Percentiles rank a stretch among this genome's conserved stretches.
phyloP scores from a whole-genome alignment of 2,329 filamentous ascomycete species.

The Aspergillus tamarii region DNA sequence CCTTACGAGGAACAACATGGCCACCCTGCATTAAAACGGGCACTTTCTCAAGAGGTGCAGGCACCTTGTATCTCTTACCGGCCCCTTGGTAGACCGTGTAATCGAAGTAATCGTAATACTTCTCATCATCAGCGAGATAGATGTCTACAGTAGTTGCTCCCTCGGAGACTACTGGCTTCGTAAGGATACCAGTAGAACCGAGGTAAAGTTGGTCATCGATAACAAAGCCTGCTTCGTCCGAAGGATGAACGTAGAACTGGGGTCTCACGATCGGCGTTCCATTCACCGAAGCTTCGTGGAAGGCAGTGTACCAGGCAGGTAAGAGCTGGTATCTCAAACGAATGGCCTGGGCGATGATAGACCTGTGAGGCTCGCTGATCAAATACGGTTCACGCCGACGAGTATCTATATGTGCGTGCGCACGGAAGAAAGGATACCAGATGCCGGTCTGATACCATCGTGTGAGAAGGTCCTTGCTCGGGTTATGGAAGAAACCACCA shows the following conservation, averaged over 20 bases:
- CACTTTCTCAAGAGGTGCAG: constrained; percentile 81
- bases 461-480: constrained; percentile 84
- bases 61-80: constrained; percentile 69
- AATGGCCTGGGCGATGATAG: constrained; percentile 84
- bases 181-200: constrained; percentile 84
- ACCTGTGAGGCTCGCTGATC: constrained; percentile 78
- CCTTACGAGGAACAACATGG: constrained; percentile 87
- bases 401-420: constrained; percentile 94
- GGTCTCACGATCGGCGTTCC: constrained; percentile 88
- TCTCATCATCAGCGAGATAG: constrained; percentile 84
- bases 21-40: constrained; percentile 91
- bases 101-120: constrained; percentile 95
- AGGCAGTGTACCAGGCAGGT: constrained; percentile 95
- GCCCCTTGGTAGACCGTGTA: constrained; percentile 75
- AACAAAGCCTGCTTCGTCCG: constrained; percentile 81
- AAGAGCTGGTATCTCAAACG: constrained; percentile 86
- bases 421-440: constrained; percentile 98
- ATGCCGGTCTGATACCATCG: constrained; percentile 97
- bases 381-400: constrained; percentile 93
- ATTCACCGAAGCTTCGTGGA: constrained; percentile 81
- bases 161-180: constrained; percentile 84
- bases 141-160: constrained; percentile 73
- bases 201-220: constrained; percentile 94
- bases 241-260: constrained; percentile 89
- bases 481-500: constrained; percentile 97